phyloP scores from a whole-genome alignment of 2,329 filamentous ascomycete species.

The Davidsoniella australis region DNA sequence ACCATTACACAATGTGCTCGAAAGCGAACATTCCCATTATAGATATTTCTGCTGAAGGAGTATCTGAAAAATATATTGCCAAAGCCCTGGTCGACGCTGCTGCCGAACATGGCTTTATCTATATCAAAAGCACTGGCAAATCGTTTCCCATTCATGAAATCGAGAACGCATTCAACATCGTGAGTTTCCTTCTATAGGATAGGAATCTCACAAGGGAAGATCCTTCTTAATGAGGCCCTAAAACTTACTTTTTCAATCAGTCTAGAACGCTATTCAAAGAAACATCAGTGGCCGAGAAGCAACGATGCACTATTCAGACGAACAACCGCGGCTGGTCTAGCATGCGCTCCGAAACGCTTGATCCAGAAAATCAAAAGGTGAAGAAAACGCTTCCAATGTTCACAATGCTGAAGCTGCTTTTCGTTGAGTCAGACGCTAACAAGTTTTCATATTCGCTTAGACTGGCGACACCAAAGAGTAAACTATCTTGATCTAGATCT shows the following conservation, averaged over 20 bases:
- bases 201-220: not conserved
- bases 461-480: slow-evolving; percentile 81
- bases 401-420: not conserved
- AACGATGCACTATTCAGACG: slow-evolving; percentile 54
- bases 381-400: slow-evolving; percentile 14
- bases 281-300: slow-evolving; percentile 49
- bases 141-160: slow-evolving; percentile 52
- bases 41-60: slow-evolving; percentile 48
- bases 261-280: slow-evolving; percentile 34
- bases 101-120: slow-evolving; percentile 72
- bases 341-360: slow-evolving; percentile 76
- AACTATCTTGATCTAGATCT: slow-evolving; percentile 14
- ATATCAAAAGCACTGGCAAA: slow-evolving; percentile 57
- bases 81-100: slow-evolving; percentile 64
- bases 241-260: not conserved
- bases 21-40: slow-evolving; percentile 56
- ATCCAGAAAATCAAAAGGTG: slow-evolving; percentile 67
- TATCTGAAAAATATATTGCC: slow-evolving; percentile 38
- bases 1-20: too few species aligned
- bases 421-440: not conserved
- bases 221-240: too few species aligned
- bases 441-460: slow-evolving; percentile 23
- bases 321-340: slow-evolving; percentile 80
- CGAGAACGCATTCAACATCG: slow-evolving; percentile 55
- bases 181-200: slow-evolving; percentile 22